Evolutionary conservation across 2,329 filamentous ascomycete genomes (phyloP), one percentile per base, ranked within the genome.

Genomic region (Atkinsonella hypoxylon): DNA sequence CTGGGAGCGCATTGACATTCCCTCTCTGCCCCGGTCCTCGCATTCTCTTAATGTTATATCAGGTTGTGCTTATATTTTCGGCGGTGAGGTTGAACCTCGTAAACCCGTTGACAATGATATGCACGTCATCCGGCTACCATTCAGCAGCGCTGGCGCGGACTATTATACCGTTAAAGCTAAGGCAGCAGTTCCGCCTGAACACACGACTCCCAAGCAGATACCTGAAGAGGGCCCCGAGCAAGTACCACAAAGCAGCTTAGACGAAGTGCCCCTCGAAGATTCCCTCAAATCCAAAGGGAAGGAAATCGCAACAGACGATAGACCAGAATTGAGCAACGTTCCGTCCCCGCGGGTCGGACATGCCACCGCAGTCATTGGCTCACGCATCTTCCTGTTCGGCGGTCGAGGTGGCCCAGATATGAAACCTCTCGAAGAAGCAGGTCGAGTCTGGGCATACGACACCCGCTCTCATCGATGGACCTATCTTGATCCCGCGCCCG

Each of bases 331-430:
- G 1, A 68, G 65, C 30, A 62, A 74, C 32, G 73, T 85, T 1
- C 87, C 88, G 0, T 66, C 72, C 1, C 75, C 87, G 2, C 79
- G 89, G 18, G 79, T 90, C 2, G 89, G 89, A 18, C 79, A 88
- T 57, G 83, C 87, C 34, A 79, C 83, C 0, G 78, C 83, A 12
- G 75, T 81, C 1, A 77, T 93, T 52, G 76, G 82, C 52, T 75
- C 77, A 43, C 81, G 81, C 20, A 81, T 94, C 59, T 91, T 91
- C 67, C 56, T 94, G 41, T 95, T 90, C 65, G 89, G 87, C 45
- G 89, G 89, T 10, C 81, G 87, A 43, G 83, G 84, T 34, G 85
- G 85, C 0, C 67, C 74, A 3, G 80, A 79, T 30, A 83, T 87
- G 78, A 70, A 77, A 1, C 81, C 87, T 0, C 72, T 95, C 11